Base-by-base conservation (phyloP, 345 rosid species). In the Dipteronia sinensis region DNA sequence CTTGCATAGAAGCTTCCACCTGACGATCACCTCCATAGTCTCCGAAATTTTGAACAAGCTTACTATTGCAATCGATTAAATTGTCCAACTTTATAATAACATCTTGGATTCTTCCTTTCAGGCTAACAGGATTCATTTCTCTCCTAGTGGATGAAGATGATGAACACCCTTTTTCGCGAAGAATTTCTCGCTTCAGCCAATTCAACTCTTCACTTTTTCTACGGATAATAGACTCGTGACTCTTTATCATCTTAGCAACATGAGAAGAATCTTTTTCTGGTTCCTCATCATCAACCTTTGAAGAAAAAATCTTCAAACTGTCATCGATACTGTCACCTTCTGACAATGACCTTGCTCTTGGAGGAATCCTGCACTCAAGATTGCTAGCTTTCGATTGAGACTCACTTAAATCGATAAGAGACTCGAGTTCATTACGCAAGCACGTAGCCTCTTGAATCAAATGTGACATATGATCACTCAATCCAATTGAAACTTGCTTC, bases 191-290 rank as follows among this genome's bases (percentile, higher is more conserved):
- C 56, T 78, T 76, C 25, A 64, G 27, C 78, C 66, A 59, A 49
- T 71, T 69, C 17, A 81, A 72, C 82, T 86, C 92, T 82, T 86
- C 81, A 6, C 81, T 79, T 62, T 87, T 89, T 83, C 70, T 86
- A 34, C 85, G 83, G 71, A 89, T 93, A 70, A 86, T 82, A 4
- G 87, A 86, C 83, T 89, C 94, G 53, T 91, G 95, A 78, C 79
- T 88, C 86, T 89, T 85, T 74, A 89, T 86, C 85, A 91, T 55
- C 87, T 86, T 86, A 1, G 93, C 86, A 71, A 90, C 93, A 69
- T 80, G 73, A 3, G 78, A 78, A 1, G 62, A 77, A 69, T 80
- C 85, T 64, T 83, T 76, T 55, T 79, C 89, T 31, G 56, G 23
- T 34, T 34, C 38, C 6, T 34, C 38, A 34, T 64, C 69, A 65